phyloP scores from a whole-genome alignment of 257 asterid genomes.

The Cordia subcordata region DNA sequence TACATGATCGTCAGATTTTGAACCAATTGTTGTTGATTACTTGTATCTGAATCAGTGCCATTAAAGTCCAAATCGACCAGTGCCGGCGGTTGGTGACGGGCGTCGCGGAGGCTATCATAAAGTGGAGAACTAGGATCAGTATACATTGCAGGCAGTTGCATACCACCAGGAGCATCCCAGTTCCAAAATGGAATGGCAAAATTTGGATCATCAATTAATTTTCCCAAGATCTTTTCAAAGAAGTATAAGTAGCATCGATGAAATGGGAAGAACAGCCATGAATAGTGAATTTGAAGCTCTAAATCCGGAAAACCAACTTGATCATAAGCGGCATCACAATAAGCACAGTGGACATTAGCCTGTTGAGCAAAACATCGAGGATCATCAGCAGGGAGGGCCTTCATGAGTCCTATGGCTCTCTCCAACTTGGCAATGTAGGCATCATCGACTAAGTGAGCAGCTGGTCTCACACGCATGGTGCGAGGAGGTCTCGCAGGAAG shows the following conservation, averaged over 20 bases:
- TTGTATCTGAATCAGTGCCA: conserved; percentile 27
- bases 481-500: conserved; percentile 36
- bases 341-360: conserved; percentile 81
- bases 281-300: conserved; percentile 73
- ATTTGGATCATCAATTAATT: conserved; percentile 56
- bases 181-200: conserved; percentile 82
- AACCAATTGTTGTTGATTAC: too few relatives aligned
- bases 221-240: conserved; percentile 63
- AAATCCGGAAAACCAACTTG: conserved; percentile 69
- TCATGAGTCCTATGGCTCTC: conserved; percentile 58
- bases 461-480: conserved; percentile 54
- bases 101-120: conserved; percentile 54
- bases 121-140: conserved; percentile 42
- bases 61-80: conserved; percentile 51
- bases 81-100: conserved; percentile 58
- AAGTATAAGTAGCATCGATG: conserved; percentile 70
- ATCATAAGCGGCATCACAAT: conserved; percentile 80
- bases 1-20: conserved; percentile 64
- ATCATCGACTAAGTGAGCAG: conserved; percentile 56
- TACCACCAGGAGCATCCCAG: conserved; percentile 69
- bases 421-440: conserved; percentile 53
- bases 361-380: conserved; percentile 78
- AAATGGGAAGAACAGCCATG: conserved; percentile 76
- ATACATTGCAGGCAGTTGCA: conserved; percentile 53
- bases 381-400: conserved; percentile 68